Evolutionary conservation across 306 rosid species (phyloP), one percentile per base, ranked within the genome.

Genomic region (Sechiopsis laciniata): DNA sequence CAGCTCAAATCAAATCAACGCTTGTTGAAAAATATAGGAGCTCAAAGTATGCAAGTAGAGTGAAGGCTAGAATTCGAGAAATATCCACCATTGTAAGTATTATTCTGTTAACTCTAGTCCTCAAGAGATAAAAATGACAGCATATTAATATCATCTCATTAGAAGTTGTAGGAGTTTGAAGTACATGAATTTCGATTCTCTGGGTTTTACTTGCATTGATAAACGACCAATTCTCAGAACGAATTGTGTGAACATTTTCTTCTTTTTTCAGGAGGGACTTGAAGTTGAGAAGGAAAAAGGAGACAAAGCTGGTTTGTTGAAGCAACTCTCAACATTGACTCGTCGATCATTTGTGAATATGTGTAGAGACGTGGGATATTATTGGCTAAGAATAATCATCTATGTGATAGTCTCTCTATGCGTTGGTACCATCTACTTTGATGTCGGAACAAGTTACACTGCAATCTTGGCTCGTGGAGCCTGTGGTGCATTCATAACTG

Each of bases 301-400:
- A 81, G 89, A 91, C 68, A 85, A 84, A 86, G 94, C 99, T 67
- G 84, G 84, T 81, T 94, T 95, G 99, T 81, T 85, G 87, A 91
- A 81, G 83, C 99, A 94, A 80, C 95, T 94, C 22, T 50, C 46
- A 1, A 91, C 97, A 45, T 71, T 94, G 86, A 86, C 96, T 21
- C 84, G 37, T 55, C 85, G 99, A 81, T 94, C 99, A 22, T 82
- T 87, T 54, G 74, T 94, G 78, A 91, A 94, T 89, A 94, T 94
- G 99, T 77, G 85, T 70, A 85, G 99, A 80, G 99, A 94, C 77
- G 92, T 94, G 26, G 99, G 99, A n/a, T 94, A 94, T 77, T 94
- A 89, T 77, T 94, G 99, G 99, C 73, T 91, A 75, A 90, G 99
- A 92, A 88, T 94, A 24, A 84, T 89, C 29, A 85, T 94, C 78